These are phyloP conservation scores for Colletotrichum lupini DNA, from an alignment of 2,329 filamentous ascomycete species.

Conservation along the genomic window DNA sequence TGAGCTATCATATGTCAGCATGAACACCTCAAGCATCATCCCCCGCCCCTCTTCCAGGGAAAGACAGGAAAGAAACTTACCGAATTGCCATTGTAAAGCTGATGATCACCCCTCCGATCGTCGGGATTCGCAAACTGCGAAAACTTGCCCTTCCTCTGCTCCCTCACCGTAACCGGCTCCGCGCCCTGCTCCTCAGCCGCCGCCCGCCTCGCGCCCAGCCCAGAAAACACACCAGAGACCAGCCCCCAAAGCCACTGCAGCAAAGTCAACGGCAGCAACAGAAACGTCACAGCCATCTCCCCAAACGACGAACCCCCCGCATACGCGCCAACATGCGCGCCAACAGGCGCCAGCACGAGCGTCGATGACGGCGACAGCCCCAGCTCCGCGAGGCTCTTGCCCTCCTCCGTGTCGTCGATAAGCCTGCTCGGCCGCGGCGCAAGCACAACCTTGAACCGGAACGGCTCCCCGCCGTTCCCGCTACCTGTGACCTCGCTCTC, in stretches of 20 bases:
- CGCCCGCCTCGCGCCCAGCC: conserved; percentile 37
- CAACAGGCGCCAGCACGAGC: conserved; percentile 81
- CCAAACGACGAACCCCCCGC: conserved; percentile 38
- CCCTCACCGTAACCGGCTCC: conserved; percentile 41
- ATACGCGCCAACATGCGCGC: conserved; percentile 57
- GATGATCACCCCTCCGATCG: conserved; percentile 67
- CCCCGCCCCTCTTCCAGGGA: no score
- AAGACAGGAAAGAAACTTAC: conserved; percentile 58
- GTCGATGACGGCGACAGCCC: conserved; percentile 84
- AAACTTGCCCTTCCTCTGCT: conserved; percentile 39
- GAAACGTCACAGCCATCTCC: conserved; percentile 15
- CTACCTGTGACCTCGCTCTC: conserved; percentile 70
- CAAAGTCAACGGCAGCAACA: conserved; percentile 37
- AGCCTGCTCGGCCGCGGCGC: conserved; percentile 80
- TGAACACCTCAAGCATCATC: neutral
- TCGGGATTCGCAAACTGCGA: conserved; percentile 61
- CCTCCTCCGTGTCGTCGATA: conserved; percentile 81
- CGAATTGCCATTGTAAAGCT: conserved; percentile 93
- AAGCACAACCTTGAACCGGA: conserved; percentile 86
- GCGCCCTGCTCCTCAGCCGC: conserved; percentile 12
- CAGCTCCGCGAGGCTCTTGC: conserved; percentile 72
- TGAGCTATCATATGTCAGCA: conserved; percentile 62
- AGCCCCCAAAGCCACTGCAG: conserved; percentile 48
- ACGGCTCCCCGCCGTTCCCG: conserved; percentile 67
- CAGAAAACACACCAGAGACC: conserved; percentile 44